Base-by-base conservation (phyloP, 495 filamentous ascomycete species). In the Aspergillus nidulans region DNA sequence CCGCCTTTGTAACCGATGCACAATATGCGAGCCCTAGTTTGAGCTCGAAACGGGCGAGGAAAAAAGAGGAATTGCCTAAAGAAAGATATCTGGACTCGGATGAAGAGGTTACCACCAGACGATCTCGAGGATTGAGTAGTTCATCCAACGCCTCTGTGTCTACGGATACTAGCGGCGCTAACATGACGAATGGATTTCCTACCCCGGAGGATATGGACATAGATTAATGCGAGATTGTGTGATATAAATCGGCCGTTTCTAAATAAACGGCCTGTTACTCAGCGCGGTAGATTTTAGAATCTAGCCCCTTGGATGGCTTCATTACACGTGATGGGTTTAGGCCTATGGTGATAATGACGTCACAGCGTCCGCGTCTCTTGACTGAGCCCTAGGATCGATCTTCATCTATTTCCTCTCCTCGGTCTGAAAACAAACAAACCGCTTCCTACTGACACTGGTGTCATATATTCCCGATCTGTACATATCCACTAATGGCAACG, bases 41-140 rank as follows among this genome's bases (percentile, higher is more conserved):
- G 0, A 56, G 55, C 20, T 55, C 63, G 2, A 77, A 71, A 57
- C 56, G 67, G 61, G 62, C 46, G 28, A 60, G 68, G 23, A 53
- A 60, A 54, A 56, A 55, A 36, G 66, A 57, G 43, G 63, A 62
- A 46, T 20, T 24, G 9, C n/a, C 57, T 10, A 51, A 40, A 49
- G 49, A 49, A 48, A 43, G 3, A 38, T 30, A 15, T 20, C n/a
- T 18, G 13, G 43, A 21, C 43, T 8, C 52, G 48, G 30, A 28
- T 16, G 34, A 50, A 25, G n/a, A 18, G 59, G 8, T 34, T 43
- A 54, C 43, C 8, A 15, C 41, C 30, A 48, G 45, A 9, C 4
- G 25, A 18, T 19, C 55, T 26, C 53, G 59, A 34, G 46, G 62
- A 8, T 19, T 61, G 58, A 42, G 61, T 4, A 53, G 51, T 26